These are phyloP conservation scores for Aspergillus sp. DNA, from an alignment of 2,329 filamentous ascomycete genomes.

Conservation along the genomic window DNA sequence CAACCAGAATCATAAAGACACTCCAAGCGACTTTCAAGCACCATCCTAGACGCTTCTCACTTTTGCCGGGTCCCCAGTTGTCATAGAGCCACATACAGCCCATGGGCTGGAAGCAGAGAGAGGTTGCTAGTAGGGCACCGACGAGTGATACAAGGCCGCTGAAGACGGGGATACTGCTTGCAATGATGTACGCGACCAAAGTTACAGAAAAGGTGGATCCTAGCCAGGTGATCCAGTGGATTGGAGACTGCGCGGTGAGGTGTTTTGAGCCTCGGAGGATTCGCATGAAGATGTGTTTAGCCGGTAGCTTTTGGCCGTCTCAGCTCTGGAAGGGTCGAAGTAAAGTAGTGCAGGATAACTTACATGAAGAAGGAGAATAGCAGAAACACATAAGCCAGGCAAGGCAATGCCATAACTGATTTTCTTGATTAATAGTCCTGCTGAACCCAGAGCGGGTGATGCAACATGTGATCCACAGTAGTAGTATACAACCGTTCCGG, in stretches of 20 bases:
- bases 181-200: conserved; percentile 13
- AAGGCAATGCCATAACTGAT: conserved; percentile 36
- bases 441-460: conserved; percentile 42
- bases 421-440: conserved; percentile 37
- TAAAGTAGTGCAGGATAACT: too few relatives aligned
- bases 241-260: conserved; percentile 9
- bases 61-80: conserved; percentile 11
- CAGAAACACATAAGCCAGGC: conserved; percentile 19
- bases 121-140: conserved; percentile 13
- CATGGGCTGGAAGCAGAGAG: conserved; percentile 15
- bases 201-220: conserved; percentile 11
- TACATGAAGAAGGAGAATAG: conserved; percentile 13
- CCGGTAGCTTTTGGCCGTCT: conserved; percentile 4
- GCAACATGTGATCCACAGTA: conserved; percentile 42
- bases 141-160: conserved; percentile 12
- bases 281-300: conserved; percentile 13
- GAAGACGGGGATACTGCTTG: conserved; percentile 16
- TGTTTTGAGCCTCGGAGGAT: conserved; percentile 11
- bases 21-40: conserved; percentile 14
- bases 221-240: conserved; percentile 14
- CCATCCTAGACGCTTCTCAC: too few relatives aligned
- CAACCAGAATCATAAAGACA: conserved; percentile 32
- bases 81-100: conserved; percentile 30
- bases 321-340: too few relatives aligned
- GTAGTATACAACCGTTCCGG: conserved; percentile 40